Percentiles rank a stretch among this genome's conserved stretches.
Conservation (phyloP, 23 red algal species). For the Gracilaria gracilis region DNA sequence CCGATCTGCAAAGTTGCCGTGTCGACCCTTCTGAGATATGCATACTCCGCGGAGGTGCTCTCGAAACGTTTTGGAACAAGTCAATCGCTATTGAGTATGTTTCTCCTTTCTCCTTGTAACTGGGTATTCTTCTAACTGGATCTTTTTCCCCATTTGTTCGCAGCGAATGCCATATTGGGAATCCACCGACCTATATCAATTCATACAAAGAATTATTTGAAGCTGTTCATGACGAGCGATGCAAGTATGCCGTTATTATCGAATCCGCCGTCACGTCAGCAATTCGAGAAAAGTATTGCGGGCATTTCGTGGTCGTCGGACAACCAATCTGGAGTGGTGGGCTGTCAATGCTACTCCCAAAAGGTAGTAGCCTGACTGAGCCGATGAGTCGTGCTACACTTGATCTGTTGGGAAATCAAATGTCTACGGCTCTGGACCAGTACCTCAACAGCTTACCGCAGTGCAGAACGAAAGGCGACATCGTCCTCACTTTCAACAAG, state of each 20-base stretch:
- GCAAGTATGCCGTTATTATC: neutral
- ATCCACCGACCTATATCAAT: neutral
- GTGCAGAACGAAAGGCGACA: no score
- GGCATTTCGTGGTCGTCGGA: neutral
- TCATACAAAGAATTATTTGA: neutral
- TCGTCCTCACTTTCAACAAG: no score
- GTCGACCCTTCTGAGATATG: conserved; percentile 19
- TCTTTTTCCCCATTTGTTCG: neutral
- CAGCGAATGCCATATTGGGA: neutral
- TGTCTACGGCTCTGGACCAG: no score
- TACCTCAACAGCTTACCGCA: no score
- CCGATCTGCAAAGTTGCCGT: conserved; percentile 13
- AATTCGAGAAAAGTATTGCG: no score
- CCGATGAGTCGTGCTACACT: conserved; percentile 35
- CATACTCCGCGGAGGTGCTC: conserved; percentile 19
- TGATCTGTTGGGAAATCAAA: neutral
- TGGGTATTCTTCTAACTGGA: neutral
- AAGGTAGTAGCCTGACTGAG: neutral
- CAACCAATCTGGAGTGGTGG: no score
- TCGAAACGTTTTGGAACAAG: conserved; percentile 29
- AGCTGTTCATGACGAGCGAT: neutral
- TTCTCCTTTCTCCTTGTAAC: neutral
- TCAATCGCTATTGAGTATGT: conserved; percentile 42
- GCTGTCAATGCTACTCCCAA: conserved; percentile 5
- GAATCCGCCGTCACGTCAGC: neutral